Evolutionary conservation across 768 basidiomycete genomes (phyloP), one percentile per base, ranked within the genome.

Genomic region (Mycena capillaripes): DNA sequence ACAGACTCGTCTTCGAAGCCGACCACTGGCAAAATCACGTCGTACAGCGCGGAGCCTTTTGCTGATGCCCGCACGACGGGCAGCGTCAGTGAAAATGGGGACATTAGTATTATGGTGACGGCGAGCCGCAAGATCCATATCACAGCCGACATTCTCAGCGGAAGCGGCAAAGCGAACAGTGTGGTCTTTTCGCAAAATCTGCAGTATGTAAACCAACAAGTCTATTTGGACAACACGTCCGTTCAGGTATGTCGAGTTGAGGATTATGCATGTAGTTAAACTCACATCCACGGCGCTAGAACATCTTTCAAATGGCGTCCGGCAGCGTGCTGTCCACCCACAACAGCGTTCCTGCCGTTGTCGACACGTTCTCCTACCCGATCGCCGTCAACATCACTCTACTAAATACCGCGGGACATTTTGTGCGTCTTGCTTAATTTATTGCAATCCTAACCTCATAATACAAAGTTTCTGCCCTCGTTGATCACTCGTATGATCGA

Each of bases 401-500:
- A 23, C 72, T 85, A 7, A 82, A 82, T 52, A 73, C 79, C 4
- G 79, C 79, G 63, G 80, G 79, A 30, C 77, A 23, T 81, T 76
- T 73, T 88, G 85, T 87, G 74, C 48, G 84, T 77, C n/a, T 63
- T 34, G 55, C 25, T n/a, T 52, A 21, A 2, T 25, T 62, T 68
- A 74, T 50, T 75, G 30, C 46, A 60, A 11, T 48, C 12, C 30
- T 29, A 48, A n/a, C n/a, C 66, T 52, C 9, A n/a, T 58, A 30
- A 19, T 38, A 34, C n/a, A 12, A 66, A 93, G 91, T 88, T 76
- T 83, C 84, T 58, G 81, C 86, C 12, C 75, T 78, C 4, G 86
- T 95, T 69, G 92, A 95, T 75, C 93, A 94, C 76, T 91, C 90
- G 0, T 95, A 93, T 76, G 80, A 89, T 59, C 89, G 93, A 27